Percentiles rank a stretch among this genome's conserved stretches.
phyloP scores from a whole-genome alignment of 139 green algal species.

The Haematococcus lacustris region DNA sequence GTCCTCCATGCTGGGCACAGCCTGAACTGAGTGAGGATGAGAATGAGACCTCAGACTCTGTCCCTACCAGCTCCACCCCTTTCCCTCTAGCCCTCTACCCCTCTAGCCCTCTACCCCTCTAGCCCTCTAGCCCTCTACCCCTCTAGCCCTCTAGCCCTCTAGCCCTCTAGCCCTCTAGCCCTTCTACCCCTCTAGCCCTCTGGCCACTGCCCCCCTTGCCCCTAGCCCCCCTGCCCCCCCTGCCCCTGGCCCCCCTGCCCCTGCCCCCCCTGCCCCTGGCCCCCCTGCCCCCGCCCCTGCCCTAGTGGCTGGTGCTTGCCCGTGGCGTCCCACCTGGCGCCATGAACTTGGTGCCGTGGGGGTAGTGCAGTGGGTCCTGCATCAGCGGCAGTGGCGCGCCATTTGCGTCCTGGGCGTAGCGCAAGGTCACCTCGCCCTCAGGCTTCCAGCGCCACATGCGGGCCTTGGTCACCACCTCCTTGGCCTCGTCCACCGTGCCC shows the following conservation, averaged over 20 bases:
- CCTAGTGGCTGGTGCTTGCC: too few species aligned
- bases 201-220: neutral
- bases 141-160: constrained; percentile 25
- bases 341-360: constrained; percentile 72
- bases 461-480: constrained; percentile 62
- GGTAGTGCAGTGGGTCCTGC: constrained; percentile 87
- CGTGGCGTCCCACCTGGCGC: too few species aligned
- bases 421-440: constrained; percentile 75
- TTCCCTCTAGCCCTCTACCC: too few species aligned
- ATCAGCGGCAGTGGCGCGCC: constrained; percentile 58
- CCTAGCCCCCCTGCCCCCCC: neutral
- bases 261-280: too few species aligned
- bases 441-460: constrained; percentile 88
- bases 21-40: too few species aligned
- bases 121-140: too few species aligned
- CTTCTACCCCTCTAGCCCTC: neutral
- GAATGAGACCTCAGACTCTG: too few species aligned
- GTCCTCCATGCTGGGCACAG: too few species aligned
- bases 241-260: too few species aligned
- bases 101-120: too few species aligned
- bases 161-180: neutral
- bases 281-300: too few species aligned
- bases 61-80: too few species aligned
- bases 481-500: constrained; percentile 13
- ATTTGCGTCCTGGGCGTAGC: constrained; percentile 66